These are phyloP conservation scores for Mentha longifolia DNA, from an alignment of 257 asterid species.

Conservation along the genomic window DNA sequence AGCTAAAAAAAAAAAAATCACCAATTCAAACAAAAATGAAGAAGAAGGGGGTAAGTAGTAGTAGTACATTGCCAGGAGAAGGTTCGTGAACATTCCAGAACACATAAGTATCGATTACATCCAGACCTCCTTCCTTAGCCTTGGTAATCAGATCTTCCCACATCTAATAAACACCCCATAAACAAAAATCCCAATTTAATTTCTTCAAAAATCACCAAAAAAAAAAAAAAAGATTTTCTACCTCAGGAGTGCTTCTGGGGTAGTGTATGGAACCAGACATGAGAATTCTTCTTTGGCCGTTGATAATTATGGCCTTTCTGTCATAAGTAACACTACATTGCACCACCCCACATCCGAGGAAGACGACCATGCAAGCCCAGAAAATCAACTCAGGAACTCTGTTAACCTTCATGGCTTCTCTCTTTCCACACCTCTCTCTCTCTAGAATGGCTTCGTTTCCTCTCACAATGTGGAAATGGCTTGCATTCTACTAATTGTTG, in stretches of 20 bases:
- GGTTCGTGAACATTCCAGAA: constrained; percentile 96
- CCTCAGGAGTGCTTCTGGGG: constrained; percentile 97
- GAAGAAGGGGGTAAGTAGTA: constrained; percentile 35
- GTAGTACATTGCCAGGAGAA: constrained; percentile 69
- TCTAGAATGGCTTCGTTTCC: constrained; percentile 20
- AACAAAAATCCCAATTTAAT: background rate
- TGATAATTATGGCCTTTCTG: constrained; percentile 64
- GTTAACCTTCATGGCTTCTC: constrained; percentile 43
- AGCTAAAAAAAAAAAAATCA: constrained; percentile 2
- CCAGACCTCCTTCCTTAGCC: constrained; percentile 90
- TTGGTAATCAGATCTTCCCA: constrained; percentile 87
- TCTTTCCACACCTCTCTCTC: constrained; percentile 18
- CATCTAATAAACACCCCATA: constrained; percentile 52
- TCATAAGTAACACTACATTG: constrained; percentile 76
- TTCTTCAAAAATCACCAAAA: constrained; percentile 15
- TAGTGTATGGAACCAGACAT: constrained; percentile 93
- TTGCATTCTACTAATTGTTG: constrained; percentile 31
- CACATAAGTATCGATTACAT: constrained; percentile 85
- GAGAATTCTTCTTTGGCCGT: constrained; percentile 78
- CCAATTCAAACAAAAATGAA: constrained; percentile 3
- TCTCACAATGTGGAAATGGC: constrained; percentile 25
- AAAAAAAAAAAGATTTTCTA: constrained; percentile 24
- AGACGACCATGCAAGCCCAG: constrained; percentile 47
- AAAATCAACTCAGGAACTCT: constrained; percentile 51
- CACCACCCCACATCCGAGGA: constrained; percentile 57